Percentiles rank a stretch among this genome's conserved stretches.
These are phyloP conservation scores for Phytopythium litorale DNA, from an alignment of 352 stramenopile genomes.

Conservation along the genomic window DNA sequence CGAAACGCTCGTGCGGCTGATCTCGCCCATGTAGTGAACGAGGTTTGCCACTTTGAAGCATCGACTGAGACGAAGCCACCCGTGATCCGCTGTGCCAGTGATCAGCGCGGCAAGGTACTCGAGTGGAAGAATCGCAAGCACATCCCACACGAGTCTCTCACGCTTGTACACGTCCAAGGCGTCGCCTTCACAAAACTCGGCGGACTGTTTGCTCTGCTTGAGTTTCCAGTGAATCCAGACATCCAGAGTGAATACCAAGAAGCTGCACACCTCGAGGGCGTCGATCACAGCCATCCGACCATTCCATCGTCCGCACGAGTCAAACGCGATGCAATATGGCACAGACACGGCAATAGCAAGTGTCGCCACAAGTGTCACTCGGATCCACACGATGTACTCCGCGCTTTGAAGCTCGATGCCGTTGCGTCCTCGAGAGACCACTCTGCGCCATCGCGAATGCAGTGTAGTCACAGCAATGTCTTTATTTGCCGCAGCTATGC, in stretches of 20 bases:
- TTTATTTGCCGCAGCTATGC: too few species aligned
- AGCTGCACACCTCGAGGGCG: slow-evolving; percentile 30
- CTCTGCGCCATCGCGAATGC: not conserved
- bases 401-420: slow-evolving; percentile 36
- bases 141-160: slow-evolving; percentile 38
- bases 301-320: slow-evolving; percentile 31
- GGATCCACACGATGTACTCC: slow-evolving; percentile 41
- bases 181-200: slow-evolving; percentile 54
- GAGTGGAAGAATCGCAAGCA: slow-evolving; percentile 37
- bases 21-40: slow-evolving; percentile 46
- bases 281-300: slow-evolving; percentile 21
- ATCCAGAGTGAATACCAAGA: slow-evolving; percentile 36
- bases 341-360: slow-evolving; percentile 38
- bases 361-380: slow-evolving; percentile 26
- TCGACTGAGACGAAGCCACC: slow-evolving; percentile 39
- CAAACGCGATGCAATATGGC: slow-evolving; percentile 51
- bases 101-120: slow-evolving; percentile 27
- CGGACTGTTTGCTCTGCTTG: slow-evolving; percentile 31
- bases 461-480: too few species aligned
- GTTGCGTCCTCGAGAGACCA: not conserved
- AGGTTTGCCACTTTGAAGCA: slow-evolving; percentile 58
- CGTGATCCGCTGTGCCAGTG: slow-evolving; percentile 4
- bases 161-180: slow-evolving; percentile 34
- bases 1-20: slow-evolving; percentile 38
- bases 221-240: slow-evolving; percentile 57